Evolutionary conservation across 2,329 filamentous ascomycete genomes (phyloP), one percentile per base, ranked within the genome.

Genomic region (Pestalotiopsis sp.): DNA sequence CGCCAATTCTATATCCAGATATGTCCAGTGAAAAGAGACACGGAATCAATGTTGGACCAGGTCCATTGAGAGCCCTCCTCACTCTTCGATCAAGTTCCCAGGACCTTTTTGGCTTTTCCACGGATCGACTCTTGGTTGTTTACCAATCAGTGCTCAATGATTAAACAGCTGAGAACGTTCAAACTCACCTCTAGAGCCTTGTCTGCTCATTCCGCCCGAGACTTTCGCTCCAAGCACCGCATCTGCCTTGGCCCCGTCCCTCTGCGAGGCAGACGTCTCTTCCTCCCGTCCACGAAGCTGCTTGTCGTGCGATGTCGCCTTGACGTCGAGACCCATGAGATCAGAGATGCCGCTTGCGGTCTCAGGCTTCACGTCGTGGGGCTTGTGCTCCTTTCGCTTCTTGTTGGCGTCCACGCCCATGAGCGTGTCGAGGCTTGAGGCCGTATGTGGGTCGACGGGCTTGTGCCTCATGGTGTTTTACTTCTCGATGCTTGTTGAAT

Each of bases 381-480:
- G 7, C 7, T 36, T 41, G 9, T 63, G 23, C 9, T 63, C 38
- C 36, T 63, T 38, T 14, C 20, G 31, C 38, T 63, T 63, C 31
- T 63, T 63, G 38, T 20, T 38, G 14, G 38, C 60, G n/a, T 63
- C 60, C 1, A 63, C 38, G 60, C 60, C 60, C 60, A 63, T 63
- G 2, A 63, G 60, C 60, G 60, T 39, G 14, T 41, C 31, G 38
- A 63, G 60, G 31, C n/a, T 63, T 2, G 23, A 25, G n/a, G 60
- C 60, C 7, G 36, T 36, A 14, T 38, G 31, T 12, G 60, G 27
- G 36, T 41, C 38, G 7, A 63, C 31, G 23, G 31, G 31, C 11
- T 63, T 63, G 14, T 63, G 31, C 36, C 41, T 38, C 60, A 63
- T 63, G 36, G 31, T 23, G 45, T 11, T 52, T 45, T 4, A 6